Base-by-base conservation (phyloP, 768 basidiomycete genomes). In the Podaxis sp. region DNA sequence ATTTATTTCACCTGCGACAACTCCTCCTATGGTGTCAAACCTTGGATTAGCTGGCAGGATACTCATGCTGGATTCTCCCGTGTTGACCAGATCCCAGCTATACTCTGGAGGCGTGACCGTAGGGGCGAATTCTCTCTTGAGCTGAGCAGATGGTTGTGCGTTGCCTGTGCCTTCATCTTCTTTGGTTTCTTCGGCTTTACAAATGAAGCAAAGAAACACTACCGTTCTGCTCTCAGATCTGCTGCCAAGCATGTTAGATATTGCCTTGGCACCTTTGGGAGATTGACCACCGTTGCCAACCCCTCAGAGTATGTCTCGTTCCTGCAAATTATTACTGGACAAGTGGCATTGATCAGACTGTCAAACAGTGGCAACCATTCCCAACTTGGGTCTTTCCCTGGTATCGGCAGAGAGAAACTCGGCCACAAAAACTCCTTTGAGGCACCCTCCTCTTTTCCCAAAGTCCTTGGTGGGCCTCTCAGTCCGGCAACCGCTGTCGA, bases 131-230 rank as follows among this genome's bases (percentile, higher is more conserved):
- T 62, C 8, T 65, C 69, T 1, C 59, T 81, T 24, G 83, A 86
- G 66, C 46, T 82, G 36, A 75, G 71, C 4, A 79, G 86, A 55
- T 86, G 85, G 85, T 58, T 75, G 25, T 66, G 75, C 17, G 63
- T 83, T 8, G 64, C 78, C 37, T 82, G 80, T 65, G 81, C 84
- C 3, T 71, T 87, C 63, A 15, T 82, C 43, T 89, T 90, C 75
- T 90, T 89, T 67, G 71, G 70, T 19, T 83, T 86, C 76, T 90
- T 90, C 67, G 87, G 87, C 1, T 82, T 88, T 57, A 83, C 82
- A 9, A 78, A 80, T 25, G 88, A 89, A 68, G 86, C 87, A 27
- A 74, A 77, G 61, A 80, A 76, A 68, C 73, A 84, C 65, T 89
- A 89, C 67, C 72, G 76, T 8, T 68, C 70, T 5, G 77, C 75